Conservation (phyloP, 768 basidiomycete genomes). For the Xerocomus spinulosus region DNA sequence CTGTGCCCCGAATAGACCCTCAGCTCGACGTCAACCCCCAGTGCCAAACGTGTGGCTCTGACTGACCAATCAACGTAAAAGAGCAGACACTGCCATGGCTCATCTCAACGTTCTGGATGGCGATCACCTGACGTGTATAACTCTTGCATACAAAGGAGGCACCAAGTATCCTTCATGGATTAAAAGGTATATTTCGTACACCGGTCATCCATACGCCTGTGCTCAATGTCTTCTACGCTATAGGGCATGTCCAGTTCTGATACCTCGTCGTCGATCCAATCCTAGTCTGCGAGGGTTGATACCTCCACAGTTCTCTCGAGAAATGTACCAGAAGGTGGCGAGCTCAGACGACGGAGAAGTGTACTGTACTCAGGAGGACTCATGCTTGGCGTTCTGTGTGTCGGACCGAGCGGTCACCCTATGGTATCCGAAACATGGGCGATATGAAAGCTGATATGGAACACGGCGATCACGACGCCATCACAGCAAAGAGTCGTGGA, state of each 20-base stretch:
- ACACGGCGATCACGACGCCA: no score
- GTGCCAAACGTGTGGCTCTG: constrained; percentile 62
- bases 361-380: no score
- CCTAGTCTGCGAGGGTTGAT: no score
- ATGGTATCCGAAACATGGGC: no score
- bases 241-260: no score
- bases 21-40: constrained; percentile 5
- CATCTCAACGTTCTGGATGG: constrained; percentile 86
- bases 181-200: no score
- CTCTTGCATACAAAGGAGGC: constrained; percentile 77
- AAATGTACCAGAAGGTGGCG: constrained; percentile 7
- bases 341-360: constrained; percentile 15
- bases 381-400: constrained; percentile 7
- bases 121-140: constrained; percentile 97
- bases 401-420: no score
- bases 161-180: no score
- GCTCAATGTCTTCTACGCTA: no score
- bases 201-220: no score
- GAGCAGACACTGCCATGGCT: constrained; percentile 91
- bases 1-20: neutral
- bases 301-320: constrained; percentile 21
- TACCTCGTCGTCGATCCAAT: constrained; percentile 14
- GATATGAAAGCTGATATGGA: no score
- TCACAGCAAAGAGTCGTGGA: no score
- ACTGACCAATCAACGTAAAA: constrained; percentile 61